These are phyloP conservation scores for Leishmania guyanensis DNA, from an alignment of 208 protist genomes.

Conservation along the genomic window DNA sequence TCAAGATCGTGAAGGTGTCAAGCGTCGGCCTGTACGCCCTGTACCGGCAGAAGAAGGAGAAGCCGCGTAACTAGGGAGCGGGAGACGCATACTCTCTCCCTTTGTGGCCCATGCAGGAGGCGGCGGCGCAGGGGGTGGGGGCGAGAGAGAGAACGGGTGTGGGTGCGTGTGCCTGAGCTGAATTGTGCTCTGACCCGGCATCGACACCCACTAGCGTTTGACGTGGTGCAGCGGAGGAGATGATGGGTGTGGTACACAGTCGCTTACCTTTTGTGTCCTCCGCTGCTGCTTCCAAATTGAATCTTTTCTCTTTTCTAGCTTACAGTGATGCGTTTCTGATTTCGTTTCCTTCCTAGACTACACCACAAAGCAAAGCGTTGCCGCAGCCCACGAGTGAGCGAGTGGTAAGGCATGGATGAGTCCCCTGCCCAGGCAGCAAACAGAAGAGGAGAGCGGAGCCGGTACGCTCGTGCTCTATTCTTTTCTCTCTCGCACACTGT, in stretches of 20 bases:
- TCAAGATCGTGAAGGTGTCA: conserved; percentile 99
- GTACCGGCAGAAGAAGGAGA: conserved; percentile 99
- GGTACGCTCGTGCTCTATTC: background rate
- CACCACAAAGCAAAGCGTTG: background rate
- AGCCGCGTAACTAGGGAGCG: conserved; percentile 70
- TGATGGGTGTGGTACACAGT: background rate
- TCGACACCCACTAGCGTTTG: background rate
- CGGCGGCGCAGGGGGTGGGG: background rate
- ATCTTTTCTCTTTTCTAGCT: background rate
- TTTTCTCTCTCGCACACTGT: background rate
- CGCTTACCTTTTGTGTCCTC: background rate
- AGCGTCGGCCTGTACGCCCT: conserved; percentile 97
- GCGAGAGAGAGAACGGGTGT: background rate
- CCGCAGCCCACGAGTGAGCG: background rate
- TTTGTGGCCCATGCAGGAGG: too few species aligned
- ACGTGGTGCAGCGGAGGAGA: background rate
- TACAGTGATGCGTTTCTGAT: background rate
- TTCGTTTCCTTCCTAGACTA: background rate
- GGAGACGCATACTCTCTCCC: background rate
- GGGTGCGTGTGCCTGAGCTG: background rate
- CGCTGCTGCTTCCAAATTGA: background rate
- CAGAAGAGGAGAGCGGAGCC: background rate
- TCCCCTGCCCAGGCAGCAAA: background rate
- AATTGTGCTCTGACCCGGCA: background rate
- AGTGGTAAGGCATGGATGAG: background rate